Conservation (phyloP, 352 stramenopile species). For the Sclerospora graminicola region DNA sequence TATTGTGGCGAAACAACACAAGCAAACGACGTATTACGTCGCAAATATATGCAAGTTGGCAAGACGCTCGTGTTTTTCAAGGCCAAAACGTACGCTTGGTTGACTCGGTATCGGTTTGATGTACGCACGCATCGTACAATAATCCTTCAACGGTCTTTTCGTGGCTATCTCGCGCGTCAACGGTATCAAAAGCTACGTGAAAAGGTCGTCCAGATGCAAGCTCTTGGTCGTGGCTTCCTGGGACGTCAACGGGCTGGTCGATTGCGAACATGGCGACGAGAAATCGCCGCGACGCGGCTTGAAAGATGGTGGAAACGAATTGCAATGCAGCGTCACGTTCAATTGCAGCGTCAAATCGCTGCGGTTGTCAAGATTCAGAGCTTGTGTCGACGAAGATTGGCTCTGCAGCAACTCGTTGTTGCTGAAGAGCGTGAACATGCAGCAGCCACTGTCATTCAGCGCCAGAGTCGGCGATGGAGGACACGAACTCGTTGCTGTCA, state of each 20-base stretch:
- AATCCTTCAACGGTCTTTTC: slow-evolving; percentile 34
- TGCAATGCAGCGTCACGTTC: slow-evolving; percentile 10
- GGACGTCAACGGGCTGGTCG: slow-evolving; percentile 22
- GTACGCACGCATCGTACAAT: slow-evolving; percentile 25
- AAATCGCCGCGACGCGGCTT: slow-evolving; percentile 24
- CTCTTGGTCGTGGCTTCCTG: slow-evolving; percentile 38
- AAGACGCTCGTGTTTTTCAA: slow-evolving; percentile 60
- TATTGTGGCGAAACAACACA: slow-evolving; percentile 3
- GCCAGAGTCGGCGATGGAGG: slow-evolving; percentile 16
- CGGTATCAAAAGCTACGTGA: slow-evolving; percentile 26
- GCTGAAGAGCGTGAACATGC: slow-evolving; percentile 12
- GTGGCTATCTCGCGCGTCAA: slow-evolving; percentile 30
- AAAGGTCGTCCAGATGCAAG: slow-evolving; percentile 27
- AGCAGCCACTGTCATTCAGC: slow-evolving; percentile 17
- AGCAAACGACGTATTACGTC: too few species aligned
- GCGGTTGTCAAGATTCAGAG: slow-evolving; percentile 14
- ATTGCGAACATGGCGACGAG: slow-evolving; percentile 19
- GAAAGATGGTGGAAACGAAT: slow-evolving; percentile 22
- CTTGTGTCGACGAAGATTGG: slow-evolving; percentile 8
- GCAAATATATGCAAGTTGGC: slow-evolving; percentile 43
- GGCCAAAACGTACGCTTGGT: slow-evolving; percentile 40
- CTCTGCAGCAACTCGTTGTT: slow-evolving; percentile 5
- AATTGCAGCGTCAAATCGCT: slow-evolving; percentile 9
- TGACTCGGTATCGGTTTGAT: slow-evolving; percentile 37
- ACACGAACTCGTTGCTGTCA: slow-evolving; percentile 9